A percentile compares a stretch with the other conserved stretches of the same genome.
These are phyloP conservation scores for Strigomonas galati DNA, from an alignment of 208 protist species.

Conservation along the genomic window DNA sequence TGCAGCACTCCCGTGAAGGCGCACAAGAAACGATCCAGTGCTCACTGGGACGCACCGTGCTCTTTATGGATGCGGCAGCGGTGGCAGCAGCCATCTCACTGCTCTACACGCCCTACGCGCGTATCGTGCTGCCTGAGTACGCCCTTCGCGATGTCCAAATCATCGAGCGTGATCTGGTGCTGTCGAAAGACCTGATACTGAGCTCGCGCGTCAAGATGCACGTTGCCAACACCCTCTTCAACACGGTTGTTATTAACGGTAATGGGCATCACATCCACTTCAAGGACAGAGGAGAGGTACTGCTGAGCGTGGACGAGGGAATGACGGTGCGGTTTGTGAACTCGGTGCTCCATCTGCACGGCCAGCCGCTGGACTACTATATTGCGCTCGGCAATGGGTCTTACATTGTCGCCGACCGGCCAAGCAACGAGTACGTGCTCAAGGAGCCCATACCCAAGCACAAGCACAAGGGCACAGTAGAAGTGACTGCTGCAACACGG, in stretches of 20 bases:
- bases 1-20: neutral
- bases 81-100: slow-evolving; percentile 39
- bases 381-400: slow-evolving; percentile 57
- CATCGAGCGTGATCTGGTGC: slow-evolving; percentile 41
- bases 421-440: slow-evolving; percentile 21
- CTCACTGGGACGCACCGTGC: slow-evolving; percentile 28
- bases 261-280: slow-evolving; percentile 60
- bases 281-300: slow-evolving; percentile 22
- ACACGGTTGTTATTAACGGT: slow-evolving; percentile 61
- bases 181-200: slow-evolving; percentile 46
- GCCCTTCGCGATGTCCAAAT: slow-evolving; percentile 32
- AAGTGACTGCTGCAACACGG: no score
- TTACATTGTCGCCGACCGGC: slow-evolving; percentile 52
- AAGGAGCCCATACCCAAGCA: neutral
- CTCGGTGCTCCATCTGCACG: slow-evolving; percentile 42
- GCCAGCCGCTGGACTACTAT: slow-evolving; percentile 50
- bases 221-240: slow-evolving; percentile 31
- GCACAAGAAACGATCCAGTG: slow-evolving; percentile 25
- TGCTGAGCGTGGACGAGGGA: slow-evolving; percentile 61
- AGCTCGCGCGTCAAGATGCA: slow-evolving; percentile 40
- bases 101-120: slow-evolving; percentile 64
- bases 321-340: slow-evolving; percentile 66
- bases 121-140: slow-evolving; percentile 52
- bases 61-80: slow-evolving; percentile 39
- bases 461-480: neutral